Evolutionary conservation across 202 grass and related monocot genomes (phyloP).

Genomic region (Carex sylvatica): DNA sequence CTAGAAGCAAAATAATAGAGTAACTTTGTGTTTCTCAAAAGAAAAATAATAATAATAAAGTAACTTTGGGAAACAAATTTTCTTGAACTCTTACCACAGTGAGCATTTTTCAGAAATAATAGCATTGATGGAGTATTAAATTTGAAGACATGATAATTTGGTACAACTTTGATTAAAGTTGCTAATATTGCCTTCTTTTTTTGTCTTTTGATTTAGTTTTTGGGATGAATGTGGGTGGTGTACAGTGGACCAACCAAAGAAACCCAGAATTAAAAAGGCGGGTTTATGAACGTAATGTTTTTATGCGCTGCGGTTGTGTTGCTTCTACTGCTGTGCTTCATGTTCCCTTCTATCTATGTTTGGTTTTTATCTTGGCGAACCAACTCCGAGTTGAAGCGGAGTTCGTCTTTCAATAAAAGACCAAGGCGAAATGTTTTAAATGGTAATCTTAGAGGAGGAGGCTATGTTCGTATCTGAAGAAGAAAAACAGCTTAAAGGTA

Average conservation of each 20-base stretch:
- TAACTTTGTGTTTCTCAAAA: background rate
- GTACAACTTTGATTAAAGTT: constrained; percentile 2
- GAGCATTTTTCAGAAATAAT: background rate
- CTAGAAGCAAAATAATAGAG: background rate
- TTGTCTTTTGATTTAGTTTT: constrained; percentile 50
- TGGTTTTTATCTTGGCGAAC: constrained; percentile 54
- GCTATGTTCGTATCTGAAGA: constrained; percentile 58
- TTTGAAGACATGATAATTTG: background rate
- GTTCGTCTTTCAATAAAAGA: constrained; percentile 57
- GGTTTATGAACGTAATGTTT: constrained; percentile 89
- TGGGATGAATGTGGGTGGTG: constrained; percentile 95
- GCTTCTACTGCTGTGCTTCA: constrained; percentile 67
- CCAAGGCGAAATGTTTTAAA: constrained; percentile 46
- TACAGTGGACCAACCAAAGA: constrained; percentile 82
- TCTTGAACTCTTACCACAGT: background rate
- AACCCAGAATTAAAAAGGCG: constrained; percentile 52
- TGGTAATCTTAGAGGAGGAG: constrained; percentile 55
- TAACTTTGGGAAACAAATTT: background rate
- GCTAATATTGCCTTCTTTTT: background rate
- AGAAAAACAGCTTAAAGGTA: constrained; percentile 20
- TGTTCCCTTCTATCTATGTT: constrained; percentile 76
- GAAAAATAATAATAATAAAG: background rate
- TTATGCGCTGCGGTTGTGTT: constrained; percentile 56
- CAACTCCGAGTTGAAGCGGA: constrained; percentile 42
- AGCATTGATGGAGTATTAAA: background rate